Percentiles rank a stretch among this genome's conserved stretches.
These are phyloP conservation scores for Phytophthora vignae DNA, from an alignment of 352 stramenopile genomes.

Conservation along the genomic window DNA sequence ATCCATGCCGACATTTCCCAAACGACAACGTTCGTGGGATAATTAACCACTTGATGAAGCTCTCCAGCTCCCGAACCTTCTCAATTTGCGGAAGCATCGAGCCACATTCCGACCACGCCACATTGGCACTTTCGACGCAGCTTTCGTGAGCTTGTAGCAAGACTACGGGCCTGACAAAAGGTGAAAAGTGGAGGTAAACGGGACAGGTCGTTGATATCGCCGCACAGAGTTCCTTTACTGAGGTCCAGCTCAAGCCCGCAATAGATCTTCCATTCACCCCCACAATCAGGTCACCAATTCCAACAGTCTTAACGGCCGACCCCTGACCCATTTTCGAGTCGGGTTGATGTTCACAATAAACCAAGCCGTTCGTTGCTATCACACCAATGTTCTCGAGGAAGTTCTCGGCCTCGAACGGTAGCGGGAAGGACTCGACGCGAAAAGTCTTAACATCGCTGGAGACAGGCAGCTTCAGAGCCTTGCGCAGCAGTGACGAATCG, in stretches of 20 bases:
- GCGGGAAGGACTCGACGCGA: conserved; percentile 38
- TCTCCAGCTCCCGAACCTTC: conserved; percentile 61
- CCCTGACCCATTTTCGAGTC: conserved; percentile 13
- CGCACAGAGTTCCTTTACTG: conserved; percentile 48
- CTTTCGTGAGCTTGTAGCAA: conserved; percentile 61
- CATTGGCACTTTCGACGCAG: conserved; percentile 70
- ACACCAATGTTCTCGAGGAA: conserved; percentile 47
- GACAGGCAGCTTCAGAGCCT: conserved; percentile 32
- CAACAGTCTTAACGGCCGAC: conserved; percentile 20
- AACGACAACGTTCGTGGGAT: conserved; percentile 69
- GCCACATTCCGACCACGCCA: conserved; percentile 69
- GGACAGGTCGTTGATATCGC: conserved; percentile 40
- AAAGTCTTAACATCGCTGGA: conserved; percentile 48
- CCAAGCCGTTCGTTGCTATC: conserved; percentile 45
- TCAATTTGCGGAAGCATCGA: conserved; percentile 56
- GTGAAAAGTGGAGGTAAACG: conserved; percentile 63
- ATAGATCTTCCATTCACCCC: conserved; percentile 69
- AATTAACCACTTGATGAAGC: conserved; percentile 63
- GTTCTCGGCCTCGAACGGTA: conserved; percentile 54
- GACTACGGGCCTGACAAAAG: conserved; percentile 28
- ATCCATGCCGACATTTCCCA: conserved; percentile 61
- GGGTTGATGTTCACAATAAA: conserved; percentile 41
- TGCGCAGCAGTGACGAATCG: conserved; percentile 36
- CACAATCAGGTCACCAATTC: conserved; percentile 64
- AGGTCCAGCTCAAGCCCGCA: conserved; percentile 51